phyloP scores from a whole-genome alignment of 495 filamentous ascomycete genomes.

The Neurospora intermedia region DNA sequence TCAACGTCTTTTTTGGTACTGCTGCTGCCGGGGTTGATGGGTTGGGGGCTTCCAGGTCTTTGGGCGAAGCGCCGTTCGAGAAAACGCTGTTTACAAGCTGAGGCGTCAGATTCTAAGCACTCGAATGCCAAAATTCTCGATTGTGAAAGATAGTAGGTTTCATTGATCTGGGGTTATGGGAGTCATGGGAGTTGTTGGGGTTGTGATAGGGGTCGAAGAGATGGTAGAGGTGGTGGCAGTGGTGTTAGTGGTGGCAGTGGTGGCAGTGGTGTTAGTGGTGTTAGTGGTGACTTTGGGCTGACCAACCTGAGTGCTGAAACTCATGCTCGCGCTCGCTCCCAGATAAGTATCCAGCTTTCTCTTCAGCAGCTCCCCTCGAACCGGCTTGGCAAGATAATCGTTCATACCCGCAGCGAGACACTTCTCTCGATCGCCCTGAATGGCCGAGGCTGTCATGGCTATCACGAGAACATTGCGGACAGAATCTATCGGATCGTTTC shows the following conservation, averaged over 20 bases:
- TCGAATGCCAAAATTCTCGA: background rate
- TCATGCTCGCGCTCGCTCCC: conserved; percentile 12
- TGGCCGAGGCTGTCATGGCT: conserved; percentile 87
- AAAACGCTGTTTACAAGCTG: background rate
- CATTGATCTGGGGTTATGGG: background rate
- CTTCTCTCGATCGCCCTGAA: conserved; percentile 84
- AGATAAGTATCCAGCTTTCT: conserved; percentile 62
- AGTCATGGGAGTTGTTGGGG: conserved; percentile 7
- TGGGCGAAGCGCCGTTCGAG: background rate
- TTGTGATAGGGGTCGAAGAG: conserved; percentile 3
- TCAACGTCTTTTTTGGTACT: background rate
- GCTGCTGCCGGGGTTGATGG: background rate
- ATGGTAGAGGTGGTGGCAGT: background rate
- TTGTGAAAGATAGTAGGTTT: background rate
- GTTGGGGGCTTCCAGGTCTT: background rate
- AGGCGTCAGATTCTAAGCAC: background rate
- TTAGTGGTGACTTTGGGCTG: background rate
- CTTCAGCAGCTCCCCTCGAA: conserved; percentile 61
- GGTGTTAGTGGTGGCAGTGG: background rate
- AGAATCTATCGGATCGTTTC: conserved; percentile 58
- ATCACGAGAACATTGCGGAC: conserved; percentile 75
- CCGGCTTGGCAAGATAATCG: conserved; percentile 88
- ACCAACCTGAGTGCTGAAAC: conserved; percentile 1
- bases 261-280: background rate
- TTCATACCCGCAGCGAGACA: conserved; percentile 92